Evolutionary conservation across 305 asterid genomes (phyloP).

Genomic region (Withania somnifera): DNA sequence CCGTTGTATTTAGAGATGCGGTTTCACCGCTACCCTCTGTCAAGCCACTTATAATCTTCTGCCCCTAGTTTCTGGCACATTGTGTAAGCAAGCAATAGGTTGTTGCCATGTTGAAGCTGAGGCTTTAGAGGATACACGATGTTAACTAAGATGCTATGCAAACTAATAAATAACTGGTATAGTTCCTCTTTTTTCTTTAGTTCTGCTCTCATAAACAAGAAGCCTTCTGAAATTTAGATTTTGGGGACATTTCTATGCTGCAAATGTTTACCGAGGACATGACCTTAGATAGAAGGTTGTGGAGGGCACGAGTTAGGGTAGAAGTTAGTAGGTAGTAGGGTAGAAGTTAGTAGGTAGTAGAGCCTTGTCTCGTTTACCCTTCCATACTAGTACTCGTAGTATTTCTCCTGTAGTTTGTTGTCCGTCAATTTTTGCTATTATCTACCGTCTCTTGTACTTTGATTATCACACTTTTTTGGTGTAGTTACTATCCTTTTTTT

Average conservation of each 20-base stretch:
- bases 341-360: no score
- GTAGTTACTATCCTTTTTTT: no score
- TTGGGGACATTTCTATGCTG: neutral
- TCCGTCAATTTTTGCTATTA: no score
- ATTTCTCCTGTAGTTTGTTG: no score
- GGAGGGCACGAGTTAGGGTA: no score
- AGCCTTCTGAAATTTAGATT: neutral
- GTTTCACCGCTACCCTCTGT: neutral
- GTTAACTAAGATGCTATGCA: neutral
- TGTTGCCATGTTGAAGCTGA: neutral
- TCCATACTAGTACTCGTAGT: no score
- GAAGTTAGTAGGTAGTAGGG: no score
- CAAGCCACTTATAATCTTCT: neutral
- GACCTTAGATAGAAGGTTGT: no score
- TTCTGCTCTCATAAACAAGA: neutral
- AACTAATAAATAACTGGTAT: neutral
- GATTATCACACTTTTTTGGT: no score
- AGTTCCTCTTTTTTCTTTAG: neutral
- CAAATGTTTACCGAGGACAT: no score
- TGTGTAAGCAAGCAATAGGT: neutral
- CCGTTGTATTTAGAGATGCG: neutral
- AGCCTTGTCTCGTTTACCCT: no score
- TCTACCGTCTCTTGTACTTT: no score
- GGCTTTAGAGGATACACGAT: neutral
- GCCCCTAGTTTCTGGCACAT: neutral